A percentile compares a stretch with the other conserved stretches of the same genome.
phyloP scores from a whole-genome alignment of 768 basidiomycete genomes.

The Tricholoma bakamatsutake region DNA sequence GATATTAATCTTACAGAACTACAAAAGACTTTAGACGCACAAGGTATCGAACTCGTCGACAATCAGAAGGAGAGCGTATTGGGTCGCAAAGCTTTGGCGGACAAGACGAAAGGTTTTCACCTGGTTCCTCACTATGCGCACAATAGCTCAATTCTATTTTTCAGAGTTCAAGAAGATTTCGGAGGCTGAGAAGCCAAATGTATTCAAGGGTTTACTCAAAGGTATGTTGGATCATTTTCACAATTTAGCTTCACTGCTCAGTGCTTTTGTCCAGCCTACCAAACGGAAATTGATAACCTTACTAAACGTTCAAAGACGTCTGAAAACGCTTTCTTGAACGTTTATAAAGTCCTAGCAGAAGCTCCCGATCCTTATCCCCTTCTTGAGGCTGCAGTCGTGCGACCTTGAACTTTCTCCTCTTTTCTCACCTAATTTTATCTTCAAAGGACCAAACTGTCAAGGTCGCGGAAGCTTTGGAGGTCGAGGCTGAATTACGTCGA shows the following conservation, averaged over 20 bases:
- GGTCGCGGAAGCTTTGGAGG: constrained; percentile 71
- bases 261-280: constrained; percentile 60
- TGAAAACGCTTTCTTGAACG: constrained; percentile 94
- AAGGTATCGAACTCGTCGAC: constrained; percentile 94
- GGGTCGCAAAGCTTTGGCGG: constrained; percentile 89
- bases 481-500: constrained; percentile 68
- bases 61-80: constrained; percentile 97
- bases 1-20: constrained; percentile 86
- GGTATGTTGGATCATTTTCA: constrained; percentile 32
- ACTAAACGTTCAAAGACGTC: constrained; percentile 89
- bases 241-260: background rate
- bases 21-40: constrained; percentile 88
- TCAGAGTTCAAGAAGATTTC: constrained; percentile 95
- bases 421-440: background rate
- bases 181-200: constrained; percentile 80
- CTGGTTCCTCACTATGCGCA: background rate
- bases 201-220: constrained; percentile 89
- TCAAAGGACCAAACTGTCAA: constrained; percentile 89
- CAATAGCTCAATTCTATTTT: background rate
- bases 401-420: background rate
- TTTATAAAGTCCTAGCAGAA: constrained; percentile 95
- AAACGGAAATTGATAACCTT: constrained; percentile 92
- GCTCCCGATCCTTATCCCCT: constrained; percentile 97
- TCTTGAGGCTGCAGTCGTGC: constrained; percentile 87
- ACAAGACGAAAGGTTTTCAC: constrained; percentile 88